Conservation (phyloP, 78 protist genomes). For the Ministeria vibrans region DNA sequence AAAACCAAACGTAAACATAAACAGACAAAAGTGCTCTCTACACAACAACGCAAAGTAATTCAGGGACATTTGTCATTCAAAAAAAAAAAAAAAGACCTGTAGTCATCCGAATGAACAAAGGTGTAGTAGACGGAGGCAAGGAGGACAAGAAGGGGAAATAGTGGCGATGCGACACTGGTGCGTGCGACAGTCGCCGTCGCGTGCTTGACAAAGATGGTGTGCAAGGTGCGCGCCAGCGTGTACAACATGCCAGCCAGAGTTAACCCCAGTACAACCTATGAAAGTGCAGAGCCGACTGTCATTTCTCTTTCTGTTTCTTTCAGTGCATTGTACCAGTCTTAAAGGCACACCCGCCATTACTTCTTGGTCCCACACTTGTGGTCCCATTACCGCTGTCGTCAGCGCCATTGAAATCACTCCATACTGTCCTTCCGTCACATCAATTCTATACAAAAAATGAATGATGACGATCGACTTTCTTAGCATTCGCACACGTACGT, state of each 20-base stretch:
- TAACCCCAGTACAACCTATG: background rate
- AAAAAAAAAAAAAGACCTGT: background rate
- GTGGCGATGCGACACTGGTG: background rate
- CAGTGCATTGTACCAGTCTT: too few species aligned
- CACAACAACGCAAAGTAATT: too few species aligned
- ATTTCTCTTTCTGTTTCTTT: too few species aligned
- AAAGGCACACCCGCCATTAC: too few species aligned
- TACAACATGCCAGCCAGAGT: background rate
- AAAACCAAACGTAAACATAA: background rate
- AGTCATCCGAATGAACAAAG: background rate
- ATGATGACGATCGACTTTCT: background rate
- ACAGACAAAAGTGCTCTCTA: background rate
- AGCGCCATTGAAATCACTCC: background rate
- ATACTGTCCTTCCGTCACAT: slow-evolving; percentile 23
- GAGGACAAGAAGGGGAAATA: background rate
- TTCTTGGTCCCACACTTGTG: background rate
- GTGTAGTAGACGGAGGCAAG: background rate
- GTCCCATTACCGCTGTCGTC: background rate
- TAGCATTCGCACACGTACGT: background rate
- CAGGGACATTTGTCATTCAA: too few species aligned
- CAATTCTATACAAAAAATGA: background rate
- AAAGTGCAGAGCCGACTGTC: background rate
- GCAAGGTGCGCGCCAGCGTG: background rate
- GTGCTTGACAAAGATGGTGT: background rate
- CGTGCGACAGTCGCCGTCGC: background rate